phyloP scores from a whole-genome alignment of 345 rosid species.

The Syzygium grande region DNA sequence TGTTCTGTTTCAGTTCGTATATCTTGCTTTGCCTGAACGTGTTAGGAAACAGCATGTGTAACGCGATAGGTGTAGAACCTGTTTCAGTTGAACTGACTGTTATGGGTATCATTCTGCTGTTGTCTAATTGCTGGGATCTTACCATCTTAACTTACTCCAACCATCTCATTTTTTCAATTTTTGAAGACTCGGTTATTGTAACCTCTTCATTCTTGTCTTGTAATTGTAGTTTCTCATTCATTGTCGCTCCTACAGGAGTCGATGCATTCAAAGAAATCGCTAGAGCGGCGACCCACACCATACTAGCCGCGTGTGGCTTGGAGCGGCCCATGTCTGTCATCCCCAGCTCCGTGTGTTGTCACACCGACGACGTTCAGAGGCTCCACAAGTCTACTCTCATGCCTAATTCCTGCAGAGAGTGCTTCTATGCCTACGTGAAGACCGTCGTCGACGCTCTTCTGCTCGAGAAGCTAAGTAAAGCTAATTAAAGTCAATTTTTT shows the following conservation, averaged over 20 bases:
- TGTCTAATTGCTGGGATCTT: background rate
- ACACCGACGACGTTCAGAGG: slow-evolving; percentile 7
- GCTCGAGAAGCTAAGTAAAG: slow-evolving; percentile 8
- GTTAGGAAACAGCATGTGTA: too few relatives aligned
- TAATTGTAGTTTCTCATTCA: background rate
- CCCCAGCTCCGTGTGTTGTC: slow-evolving; percentile 14
- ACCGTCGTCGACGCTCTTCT: slow-evolving; percentile 25
- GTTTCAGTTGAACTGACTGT: too few relatives aligned
- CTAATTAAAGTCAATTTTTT: background rate
- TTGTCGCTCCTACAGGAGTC: slow-evolving; percentile 14
- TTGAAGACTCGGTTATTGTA: background rate
- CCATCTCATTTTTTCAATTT: background rate
- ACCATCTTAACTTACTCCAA: background rate
- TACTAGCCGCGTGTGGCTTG: slow-evolving; percentile 39
- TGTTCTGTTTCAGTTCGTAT: background rate
- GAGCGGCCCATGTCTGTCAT: slow-evolving; percentile 21
- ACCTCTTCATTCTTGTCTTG: background rate
- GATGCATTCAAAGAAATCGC: slow-evolving; percentile 41
- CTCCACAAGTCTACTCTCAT: slow-evolving; percentile 10
- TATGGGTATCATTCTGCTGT: background rate
- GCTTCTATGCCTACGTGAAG: slow-evolving; percentile 34
- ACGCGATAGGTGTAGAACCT: too few relatives aligned
- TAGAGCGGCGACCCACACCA: slow-evolving; percentile 33
- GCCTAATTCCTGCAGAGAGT: slow-evolving; percentile 37
- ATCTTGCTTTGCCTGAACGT: too few relatives aligned